phyloP scores from a whole-genome alignment of 352 stramenopile genomes.

The Pythium periplocum region DNA sequence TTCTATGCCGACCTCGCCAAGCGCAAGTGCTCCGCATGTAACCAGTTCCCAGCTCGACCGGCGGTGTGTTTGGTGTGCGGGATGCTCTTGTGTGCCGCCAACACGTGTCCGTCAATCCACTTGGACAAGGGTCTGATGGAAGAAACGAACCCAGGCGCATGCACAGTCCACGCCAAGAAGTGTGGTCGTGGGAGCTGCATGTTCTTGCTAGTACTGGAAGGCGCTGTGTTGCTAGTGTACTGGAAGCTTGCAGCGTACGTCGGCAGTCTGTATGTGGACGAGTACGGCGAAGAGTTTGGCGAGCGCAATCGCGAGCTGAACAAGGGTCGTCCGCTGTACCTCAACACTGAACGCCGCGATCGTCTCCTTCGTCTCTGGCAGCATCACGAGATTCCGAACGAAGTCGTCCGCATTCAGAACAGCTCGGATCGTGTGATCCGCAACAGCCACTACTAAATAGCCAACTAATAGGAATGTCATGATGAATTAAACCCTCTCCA shows the following conservation, averaged over 20 bases:
- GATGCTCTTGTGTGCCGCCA: slow-evolving; percentile 72
- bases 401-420: slow-evolving; percentile 87
- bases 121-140: slow-evolving; percentile 69
- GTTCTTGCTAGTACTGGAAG: slow-evolving; percentile 81
- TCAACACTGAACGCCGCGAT: slow-evolving; percentile 68
- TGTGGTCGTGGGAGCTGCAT: slow-evolving; percentile 77
- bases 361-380: slow-evolving; percentile 71
- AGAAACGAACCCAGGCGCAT: slow-evolving; percentile 77
- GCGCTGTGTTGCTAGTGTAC: slow-evolving; percentile 80
- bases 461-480: background rate
- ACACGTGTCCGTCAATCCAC: slow-evolving; percentile 73
- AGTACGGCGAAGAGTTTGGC: slow-evolving; percentile 86
- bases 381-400: slow-evolving; percentile 79
- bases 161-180: slow-evolving; percentile 81
- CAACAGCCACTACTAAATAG: slow-evolving; percentile 78
- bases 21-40: slow-evolving; percentile 64
- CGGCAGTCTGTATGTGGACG: slow-evolving; percentile 80
- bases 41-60: slow-evolving; percentile 75
- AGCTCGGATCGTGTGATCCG: slow-evolving; percentile 84
- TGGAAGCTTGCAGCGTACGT: slow-evolving; percentile 84
- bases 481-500: too few species aligned
- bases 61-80: slow-evolving; percentile 85
- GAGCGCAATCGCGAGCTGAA: slow-evolving; percentile 77
- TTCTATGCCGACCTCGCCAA: slow-evolving; percentile 84
- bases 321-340: slow-evolving; percentile 76